Evolutionary conservation across 2,329 filamentous ascomycete species (phyloP).

Genomic region (Ceratocystiopsis brevicomis): DNA sequence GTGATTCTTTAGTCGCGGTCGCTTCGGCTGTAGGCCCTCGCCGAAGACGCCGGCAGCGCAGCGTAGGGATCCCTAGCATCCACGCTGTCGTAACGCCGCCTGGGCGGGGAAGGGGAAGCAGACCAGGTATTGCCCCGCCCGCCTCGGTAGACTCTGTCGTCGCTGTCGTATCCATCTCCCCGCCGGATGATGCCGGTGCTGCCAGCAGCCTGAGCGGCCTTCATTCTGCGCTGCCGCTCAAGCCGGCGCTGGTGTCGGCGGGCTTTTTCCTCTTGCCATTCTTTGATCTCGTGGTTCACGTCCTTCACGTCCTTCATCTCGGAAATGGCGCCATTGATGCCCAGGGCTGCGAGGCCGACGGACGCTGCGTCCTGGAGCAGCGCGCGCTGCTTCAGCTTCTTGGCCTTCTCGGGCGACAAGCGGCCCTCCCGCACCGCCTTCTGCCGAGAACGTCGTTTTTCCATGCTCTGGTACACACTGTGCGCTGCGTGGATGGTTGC

Average conservation of each 20-base stretch:
- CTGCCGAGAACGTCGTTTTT: constrained; percentile 32
- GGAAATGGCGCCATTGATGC: constrained; percentile 35
- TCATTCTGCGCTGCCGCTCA: constrained; percentile 13
- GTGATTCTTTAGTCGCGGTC: not conserved
- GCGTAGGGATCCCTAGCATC: constrained; percentile 22
- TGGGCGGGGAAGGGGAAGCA: constrained; percentile 4
- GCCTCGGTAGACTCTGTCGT: constrained; percentile 10
- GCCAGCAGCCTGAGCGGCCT: not conserved
- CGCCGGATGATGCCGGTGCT: not conserved
- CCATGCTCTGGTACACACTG: constrained; percentile 38
- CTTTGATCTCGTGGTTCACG: constrained; percentile 26
- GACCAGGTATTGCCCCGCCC: constrained; percentile 11
- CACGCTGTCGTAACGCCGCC: constrained; percentile 26
- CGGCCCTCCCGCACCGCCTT: constrained; percentile 34
- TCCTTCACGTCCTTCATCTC: constrained; percentile 38
- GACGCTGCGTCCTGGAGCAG: constrained; percentile 39
- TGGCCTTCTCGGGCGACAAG: constrained; percentile 31
- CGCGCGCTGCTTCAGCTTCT: constrained; percentile 37
- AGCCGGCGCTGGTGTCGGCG: constrained; percentile 29
- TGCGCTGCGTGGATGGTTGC: constrained; percentile 42
- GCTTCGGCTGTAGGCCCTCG: constrained; percentile 13
- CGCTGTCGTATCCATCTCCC: constrained; percentile 11
- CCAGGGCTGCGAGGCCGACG: constrained; percentile 36
- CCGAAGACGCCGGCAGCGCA: constrained; percentile 23
- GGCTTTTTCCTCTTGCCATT: constrained; percentile 30